These are phyloP conservation scores for Ustilago hordei DNA, from an alignment of 1,284 basidiomycete species.

Conservation along the genomic window DNA sequence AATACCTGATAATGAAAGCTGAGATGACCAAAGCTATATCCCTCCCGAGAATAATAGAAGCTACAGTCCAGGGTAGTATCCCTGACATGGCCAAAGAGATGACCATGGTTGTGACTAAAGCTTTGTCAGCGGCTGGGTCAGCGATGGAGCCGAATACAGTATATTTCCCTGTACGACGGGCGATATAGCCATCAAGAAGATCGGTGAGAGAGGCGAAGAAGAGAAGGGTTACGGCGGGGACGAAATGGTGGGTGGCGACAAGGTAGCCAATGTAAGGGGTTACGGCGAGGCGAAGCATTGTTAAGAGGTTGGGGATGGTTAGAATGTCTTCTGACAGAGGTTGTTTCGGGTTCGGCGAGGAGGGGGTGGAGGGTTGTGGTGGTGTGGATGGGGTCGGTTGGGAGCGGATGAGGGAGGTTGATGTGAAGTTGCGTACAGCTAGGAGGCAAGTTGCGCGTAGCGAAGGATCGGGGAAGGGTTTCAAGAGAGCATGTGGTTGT, in stretches of 20 bases:
- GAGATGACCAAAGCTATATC: conserved; percentile 88
- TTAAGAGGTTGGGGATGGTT: conserved; percentile 92
- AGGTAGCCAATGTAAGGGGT: conserved; percentile 92
- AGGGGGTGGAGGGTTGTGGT: conserved; percentile 46
- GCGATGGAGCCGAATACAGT: conserved; percentile 93
- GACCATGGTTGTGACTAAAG: conserved; percentile 92
- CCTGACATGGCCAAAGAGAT: conserved; percentile 85
- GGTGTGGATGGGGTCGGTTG: conserved; percentile 74
- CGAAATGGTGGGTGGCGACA: conserved; percentile 86
- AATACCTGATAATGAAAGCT: conserved; percentile 94
- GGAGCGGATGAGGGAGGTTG: conserved; percentile 26
- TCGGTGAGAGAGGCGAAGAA: conserved; percentile 91
- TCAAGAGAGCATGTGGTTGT: neutral
- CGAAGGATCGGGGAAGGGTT: neutral
- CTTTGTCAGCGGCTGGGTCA: conserved; percentile 97
- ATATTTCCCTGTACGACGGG: conserved; percentile 78
- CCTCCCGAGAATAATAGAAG: conserved; percentile 86
- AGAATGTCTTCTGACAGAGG: conserved; percentile 85
- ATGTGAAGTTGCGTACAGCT: conserved; percentile 1
- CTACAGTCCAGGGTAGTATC: conserved; percentile 85
- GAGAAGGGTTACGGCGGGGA: conserved; percentile 82
- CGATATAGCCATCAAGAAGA: conserved; percentile 89
- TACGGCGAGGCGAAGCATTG: conserved; percentile 83
- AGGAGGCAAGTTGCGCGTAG: neutral
- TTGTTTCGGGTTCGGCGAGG: neutral